Percentiles rank a stretch among this genome's conserved stretches.
These are phyloP conservation scores for Nyctanthes arbortristis DNA, from an alignment of 257 asterid genomes.

Conservation along the genomic window DNA sequence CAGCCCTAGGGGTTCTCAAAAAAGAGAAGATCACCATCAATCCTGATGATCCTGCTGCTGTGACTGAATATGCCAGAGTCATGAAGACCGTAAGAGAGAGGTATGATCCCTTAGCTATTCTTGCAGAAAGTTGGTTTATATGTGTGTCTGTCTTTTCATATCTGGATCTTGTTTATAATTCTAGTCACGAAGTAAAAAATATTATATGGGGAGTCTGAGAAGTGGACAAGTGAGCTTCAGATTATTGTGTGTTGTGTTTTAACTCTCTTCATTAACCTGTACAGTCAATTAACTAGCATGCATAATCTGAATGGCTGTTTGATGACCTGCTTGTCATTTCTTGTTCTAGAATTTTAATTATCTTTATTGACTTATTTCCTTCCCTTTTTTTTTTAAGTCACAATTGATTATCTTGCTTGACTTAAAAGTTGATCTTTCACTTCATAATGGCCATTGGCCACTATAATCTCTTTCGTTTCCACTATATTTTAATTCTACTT, in stretches of 20 bases:
- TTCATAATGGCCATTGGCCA: neutral
- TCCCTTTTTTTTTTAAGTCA: neutral
- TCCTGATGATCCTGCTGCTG: slow-evolving; percentile 89
- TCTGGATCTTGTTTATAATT: neutral
- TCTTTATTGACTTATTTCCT: too few species aligned
- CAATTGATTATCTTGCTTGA: neutral
- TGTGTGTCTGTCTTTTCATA: neutral
- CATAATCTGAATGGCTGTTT: neutral
- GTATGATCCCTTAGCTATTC: slow-evolving; percentile 44
- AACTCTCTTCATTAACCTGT: neutral
- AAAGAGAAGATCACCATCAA: slow-evolving; percentile 92
- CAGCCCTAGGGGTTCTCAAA: slow-evolving; percentile 72
- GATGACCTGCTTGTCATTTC: neutral
- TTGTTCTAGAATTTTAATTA: neutral
- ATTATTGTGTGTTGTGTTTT: slow-evolving; percentile 4
- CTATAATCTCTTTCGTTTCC: neutral
- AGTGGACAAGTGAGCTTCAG: neutral
- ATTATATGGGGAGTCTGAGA: neutral
- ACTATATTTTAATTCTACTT: neutral
- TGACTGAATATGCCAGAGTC: slow-evolving; percentile 80
- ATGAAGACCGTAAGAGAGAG: slow-evolving; percentile 81
- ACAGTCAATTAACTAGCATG: neutral
- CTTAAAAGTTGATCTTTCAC: slow-evolving; percentile 2
- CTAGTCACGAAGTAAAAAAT: neutral
- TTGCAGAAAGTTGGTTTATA: slow-evolving; percentile 6